Evolutionary conservation across 768 basidiomycete species (phyloP).

Genomic region (Rhizopogon rudus): DNA sequence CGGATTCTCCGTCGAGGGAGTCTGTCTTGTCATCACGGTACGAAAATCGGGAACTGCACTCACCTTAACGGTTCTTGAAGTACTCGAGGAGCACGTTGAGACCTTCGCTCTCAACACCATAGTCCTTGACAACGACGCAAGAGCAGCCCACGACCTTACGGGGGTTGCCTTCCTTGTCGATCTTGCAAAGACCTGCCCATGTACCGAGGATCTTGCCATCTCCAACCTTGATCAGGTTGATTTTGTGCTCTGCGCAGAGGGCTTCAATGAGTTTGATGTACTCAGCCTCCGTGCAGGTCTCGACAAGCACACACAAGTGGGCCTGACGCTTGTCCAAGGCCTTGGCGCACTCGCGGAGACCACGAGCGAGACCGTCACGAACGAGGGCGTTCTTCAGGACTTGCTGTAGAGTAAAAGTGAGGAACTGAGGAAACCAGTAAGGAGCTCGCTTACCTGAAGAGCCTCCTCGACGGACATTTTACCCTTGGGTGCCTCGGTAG

Average conservation of each 20-base stretch:
- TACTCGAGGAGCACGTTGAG: constrained; percentile 91
- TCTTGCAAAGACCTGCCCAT: constrained; percentile 99
- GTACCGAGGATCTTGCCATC: constrained; percentile 97
- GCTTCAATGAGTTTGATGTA: constrained; percentile 99
- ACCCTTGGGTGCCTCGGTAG: constrained; percentile 88
- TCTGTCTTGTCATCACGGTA: constrained; percentile 76
- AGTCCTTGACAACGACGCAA: constrained; percentile 97
- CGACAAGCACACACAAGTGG: constrained; percentile 97
- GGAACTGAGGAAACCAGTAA: neutral
- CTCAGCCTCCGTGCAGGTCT: constrained; percentile 98
- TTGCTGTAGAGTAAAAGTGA: constrained; percentile 52
- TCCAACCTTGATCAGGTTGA: constrained; percentile 98
- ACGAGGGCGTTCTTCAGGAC: constrained; percentile 98
- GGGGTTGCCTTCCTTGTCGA: constrained; percentile 98
- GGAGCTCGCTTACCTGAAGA: constrained; percentile 59
- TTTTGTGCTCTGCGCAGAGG: constrained; percentile 98
- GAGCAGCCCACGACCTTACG: constrained; percentile 92
- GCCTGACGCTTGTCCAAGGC: constrained; percentile 98
- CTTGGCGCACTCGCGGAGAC: constrained; percentile 96
- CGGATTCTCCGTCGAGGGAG: constrained; percentile 84
- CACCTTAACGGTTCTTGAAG: constrained; percentile 88
- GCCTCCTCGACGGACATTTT: constrained; percentile 95
- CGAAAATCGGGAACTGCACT: constrained; percentile 13
- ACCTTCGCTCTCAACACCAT: constrained; percentile 92
- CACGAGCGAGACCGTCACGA: constrained; percentile 97